Evolutionary conservation across 768 basidiomycete species (phyloP), one percentile per base, ranked within the genome.

Genomic region (Phlebiopsis flavidoalba): DNA sequence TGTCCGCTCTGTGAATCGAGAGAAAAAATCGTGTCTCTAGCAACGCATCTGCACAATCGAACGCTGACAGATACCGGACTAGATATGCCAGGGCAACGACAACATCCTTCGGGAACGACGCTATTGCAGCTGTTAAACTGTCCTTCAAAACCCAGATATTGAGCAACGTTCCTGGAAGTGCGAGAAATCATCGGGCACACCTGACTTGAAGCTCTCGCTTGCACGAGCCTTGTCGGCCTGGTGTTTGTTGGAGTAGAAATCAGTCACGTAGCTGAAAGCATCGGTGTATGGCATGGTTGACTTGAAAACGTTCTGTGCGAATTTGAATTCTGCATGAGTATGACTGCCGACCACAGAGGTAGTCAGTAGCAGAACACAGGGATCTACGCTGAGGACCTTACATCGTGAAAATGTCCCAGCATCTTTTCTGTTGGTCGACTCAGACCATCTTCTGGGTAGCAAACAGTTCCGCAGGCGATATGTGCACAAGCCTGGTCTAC

Each of bases 401-500:
- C 93, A 79, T 79, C n/a, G 82, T 74, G 65, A 90, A n/a, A 88
- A 68, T 93, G 82, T 0, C 73, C 72, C 26, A 98, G 72, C 75
- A 96, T 84, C 65, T 89, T 92, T 62, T 84, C 83, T 0, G 91
- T 94, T 22, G 83, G 75, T 43, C 80, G 80, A 55, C 86, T 90
- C 31, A 96, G 69, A 3, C 79, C 82, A 7, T 73, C 66, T 54
- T 77, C 71, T 6, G 86, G n/a, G 86, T 11, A 95, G 70, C 0
- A 97, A n/a, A 76, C 1, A 98, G 73, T 65, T 98, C 96, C 1
- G 86, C 79, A 5, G 96, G 96, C 63, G 83, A 84, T 21, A 86
- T 82, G 70, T 99, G 95, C 1, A 88, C 84, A 63, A 99, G 79
- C 48, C 96, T 79, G 0, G 95, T 98, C 90, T 97, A 65, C 26